Percentiles rank a stretch among this genome's conserved stretches.
These are phyloP conservation scores for Ustilago loliicola DNA, from an alignment of 1,284 basidiomycete genomes.

Conservation along the genomic window DNA sequence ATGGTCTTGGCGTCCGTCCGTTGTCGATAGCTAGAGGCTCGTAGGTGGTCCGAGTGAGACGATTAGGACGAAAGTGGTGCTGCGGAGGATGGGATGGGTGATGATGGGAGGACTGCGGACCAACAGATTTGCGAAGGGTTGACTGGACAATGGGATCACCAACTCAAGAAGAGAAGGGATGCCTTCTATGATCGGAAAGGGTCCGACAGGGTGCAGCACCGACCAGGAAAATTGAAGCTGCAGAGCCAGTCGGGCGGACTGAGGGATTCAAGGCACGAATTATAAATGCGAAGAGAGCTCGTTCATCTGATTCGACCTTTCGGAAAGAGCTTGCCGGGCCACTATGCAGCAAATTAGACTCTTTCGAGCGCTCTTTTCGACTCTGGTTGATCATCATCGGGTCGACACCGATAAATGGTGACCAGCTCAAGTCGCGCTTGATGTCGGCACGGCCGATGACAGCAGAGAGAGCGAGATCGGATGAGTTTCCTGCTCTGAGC, in stretches of 20 bases:
- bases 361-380: not conserved
- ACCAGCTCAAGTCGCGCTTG: not conserved
- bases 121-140: not conserved
- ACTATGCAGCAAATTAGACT: not conserved
- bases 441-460: not conserved
- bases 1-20: slow-evolving; percentile 9
- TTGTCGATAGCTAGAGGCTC: not conserved
- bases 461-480: no score
- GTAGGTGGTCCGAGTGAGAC: not conserved
- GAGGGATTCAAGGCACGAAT: not conserved
- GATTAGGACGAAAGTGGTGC: not conserved
- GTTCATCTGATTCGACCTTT: not conserved
- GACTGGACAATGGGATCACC: not conserved
- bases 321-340: slow-evolving; percentile 6
- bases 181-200: not conserved
- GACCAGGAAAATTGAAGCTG: not conserved
- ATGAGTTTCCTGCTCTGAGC: no score
- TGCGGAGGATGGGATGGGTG: not conserved
- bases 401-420: not conserved
- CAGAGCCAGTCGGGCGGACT: not conserved
- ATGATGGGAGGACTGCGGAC: not conserved
- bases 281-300: not conserved
- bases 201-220: slow-evolving; percentile 6
- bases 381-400: not conserved
- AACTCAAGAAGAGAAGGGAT: not conserved